These are phyloP conservation scores for Bifiguratus adelaidae DNA, from an alignment of 192 early-diverging fungal genomes.

Conservation along the genomic window DNA sequence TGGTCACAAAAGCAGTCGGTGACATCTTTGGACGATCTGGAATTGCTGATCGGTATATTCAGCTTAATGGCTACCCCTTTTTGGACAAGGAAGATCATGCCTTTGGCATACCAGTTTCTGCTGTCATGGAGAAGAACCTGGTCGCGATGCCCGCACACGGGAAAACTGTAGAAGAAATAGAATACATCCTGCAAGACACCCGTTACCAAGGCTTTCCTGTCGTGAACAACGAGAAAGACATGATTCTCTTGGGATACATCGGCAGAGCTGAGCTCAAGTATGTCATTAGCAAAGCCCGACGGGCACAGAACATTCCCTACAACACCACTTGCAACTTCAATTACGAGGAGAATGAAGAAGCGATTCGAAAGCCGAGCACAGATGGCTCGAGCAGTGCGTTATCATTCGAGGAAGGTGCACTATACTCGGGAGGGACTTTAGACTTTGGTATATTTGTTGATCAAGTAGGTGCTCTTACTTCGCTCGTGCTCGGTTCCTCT, in stretches of 20 bases:
- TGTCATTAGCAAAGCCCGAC: conserved; percentile 39
- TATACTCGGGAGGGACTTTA: conserved; percentile 26
- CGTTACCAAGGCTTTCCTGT: conserved; percentile 65
- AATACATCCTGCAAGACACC: conserved; percentile 34
- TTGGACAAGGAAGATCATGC: conserved; percentile 61
- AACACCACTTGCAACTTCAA: conserved; percentile 38
- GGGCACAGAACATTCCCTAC: conserved; percentile 26
- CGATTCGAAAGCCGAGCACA: conserved; percentile 5
- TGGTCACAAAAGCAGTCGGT: conserved; percentile 66
- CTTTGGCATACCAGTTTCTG: conserved; percentile 43
- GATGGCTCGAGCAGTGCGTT: too few relatives aligned
- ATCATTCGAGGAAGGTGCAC: conserved; percentile 2
- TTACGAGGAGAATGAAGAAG: conserved; percentile 8
- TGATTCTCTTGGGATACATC: conserved; percentile 63
- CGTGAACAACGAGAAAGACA: conserved; percentile 45
- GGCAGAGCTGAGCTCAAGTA: conserved; percentile 47
- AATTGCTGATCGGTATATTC: conserved; percentile 69
- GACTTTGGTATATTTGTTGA: conserved; percentile 43
- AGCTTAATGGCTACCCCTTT: conserved; percentile 68
- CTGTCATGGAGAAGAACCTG: conserved; percentile 49
- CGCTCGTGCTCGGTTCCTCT: too few relatives aligned
- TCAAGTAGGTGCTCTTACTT: conserved; percentile 33
- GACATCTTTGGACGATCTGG: conserved; percentile 66
- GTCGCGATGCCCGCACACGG: conserved; percentile 45
- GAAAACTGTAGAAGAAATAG: conserved; percentile 28